Evolutionary conservation across 1,284 basidiomycete genomes (phyloP), one percentile per base, ranked within the genome.

Genomic region (Austroboletus sp.): DNA sequence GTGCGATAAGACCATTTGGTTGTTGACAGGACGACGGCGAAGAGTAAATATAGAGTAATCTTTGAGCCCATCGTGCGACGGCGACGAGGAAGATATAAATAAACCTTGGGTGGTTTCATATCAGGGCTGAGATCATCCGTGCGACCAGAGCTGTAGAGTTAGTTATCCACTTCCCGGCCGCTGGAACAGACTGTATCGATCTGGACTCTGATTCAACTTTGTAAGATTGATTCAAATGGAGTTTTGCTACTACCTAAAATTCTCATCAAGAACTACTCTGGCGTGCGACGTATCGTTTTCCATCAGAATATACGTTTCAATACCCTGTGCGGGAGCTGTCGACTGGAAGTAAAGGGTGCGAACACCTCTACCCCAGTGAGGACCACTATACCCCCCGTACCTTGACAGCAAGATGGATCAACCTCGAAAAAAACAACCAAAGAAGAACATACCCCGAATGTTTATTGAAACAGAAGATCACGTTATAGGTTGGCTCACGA

Each of bases 381-480:
- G 51, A 17, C 65, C 51, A 33, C 68, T 70, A 54, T 84, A 83
- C 0, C 81, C 81, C 6, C 82, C 82, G 44, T 84, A 82, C 17
- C 82, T 82, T 16, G 16, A 37, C 29, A 30, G 35, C 6, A 33
- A 19, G 32, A 21, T 37, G 12, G 31, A 37, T 42, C 2, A 7
- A 38, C 25, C 26, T 37, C 10, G 25, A 16, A 40, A 23, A 17
- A 7, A 16, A 46, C 15, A 17, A 3, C 12, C 2, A 25, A 39
- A 15, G 25, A 17, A 34, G 7, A 30, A 67, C 74, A 8, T 52
- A 82, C 79, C 82, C 81, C 2, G 80, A 79, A 58, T 85, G 82
- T 57, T 85, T 85, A 54, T 74, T 70, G 52, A 85, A 85, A 57
- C 82, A 85, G 62, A 84, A 84, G 1, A 82, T 75, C 10, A 81